A percentile compares a stretch with the other conserved stretches of the same genome.
These are phyloP conservation scores for Condylostoma magnum DNA, from an alignment of 169 alveolate species.

Conservation along the genomic window DNA sequence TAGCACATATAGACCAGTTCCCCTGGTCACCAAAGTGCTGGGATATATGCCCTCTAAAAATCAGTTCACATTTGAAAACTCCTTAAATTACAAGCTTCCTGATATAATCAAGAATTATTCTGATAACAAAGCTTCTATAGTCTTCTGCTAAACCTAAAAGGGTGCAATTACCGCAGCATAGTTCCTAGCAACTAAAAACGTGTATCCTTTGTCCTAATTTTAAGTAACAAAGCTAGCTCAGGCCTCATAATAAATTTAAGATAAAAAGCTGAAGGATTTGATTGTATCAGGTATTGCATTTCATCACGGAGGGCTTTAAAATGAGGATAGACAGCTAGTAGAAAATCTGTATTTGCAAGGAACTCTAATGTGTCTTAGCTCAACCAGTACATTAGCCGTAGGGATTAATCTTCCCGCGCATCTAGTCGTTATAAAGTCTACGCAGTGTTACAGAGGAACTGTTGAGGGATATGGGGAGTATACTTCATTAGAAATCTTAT, in stretches of 20 bases:
- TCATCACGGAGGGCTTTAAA: conserved; percentile 97
- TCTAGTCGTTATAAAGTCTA: conserved; percentile 96
- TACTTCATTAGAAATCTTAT: conserved; percentile 94
- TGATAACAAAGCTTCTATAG: conserved; percentile 91
- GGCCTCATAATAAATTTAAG: conserved; percentile 55
- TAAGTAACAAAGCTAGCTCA: too few species aligned
- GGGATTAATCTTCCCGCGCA: conserved; percentile 99
- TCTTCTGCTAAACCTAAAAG: too few species aligned
- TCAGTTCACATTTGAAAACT: too few species aligned
- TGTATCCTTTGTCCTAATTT: neutral
- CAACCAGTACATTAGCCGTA: conserved; percentile 99
- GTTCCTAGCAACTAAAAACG: neutral
- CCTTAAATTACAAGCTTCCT: too few species aligned
- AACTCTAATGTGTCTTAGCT: conserved; percentile 91
- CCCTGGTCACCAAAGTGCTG: too few species aligned
- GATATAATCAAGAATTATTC: conserved; percentile 91
- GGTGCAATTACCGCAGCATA: too few species aligned
- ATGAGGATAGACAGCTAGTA: conserved; percentile 94
- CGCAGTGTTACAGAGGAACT: conserved; percentile 92
- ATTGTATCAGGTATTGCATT: conserved; percentile 95
- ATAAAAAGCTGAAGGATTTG: conserved; percentile 85
- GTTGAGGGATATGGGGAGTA: conserved; percentile 90
- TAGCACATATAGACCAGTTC: conserved; percentile 98
- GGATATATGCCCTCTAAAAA: too few species aligned
- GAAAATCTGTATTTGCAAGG: conserved; percentile 94